Base-by-base conservation (phyloP, 805 yeast genomes). In the Kodamaea leandrae region DNA sequence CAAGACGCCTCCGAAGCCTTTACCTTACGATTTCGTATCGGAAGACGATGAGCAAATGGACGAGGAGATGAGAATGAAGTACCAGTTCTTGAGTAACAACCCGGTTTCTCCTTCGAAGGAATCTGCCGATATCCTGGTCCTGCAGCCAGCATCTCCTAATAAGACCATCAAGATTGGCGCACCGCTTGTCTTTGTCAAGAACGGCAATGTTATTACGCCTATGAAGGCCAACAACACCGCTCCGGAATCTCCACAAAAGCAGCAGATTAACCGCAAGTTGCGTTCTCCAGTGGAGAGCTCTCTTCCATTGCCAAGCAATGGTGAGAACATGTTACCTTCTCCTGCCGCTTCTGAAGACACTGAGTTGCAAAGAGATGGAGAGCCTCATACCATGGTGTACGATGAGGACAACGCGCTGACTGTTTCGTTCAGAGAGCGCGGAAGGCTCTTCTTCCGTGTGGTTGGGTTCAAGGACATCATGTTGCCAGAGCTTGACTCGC, bases 361-460 rank as follows among this genome's bases (percentile, higher is more conserved):
- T 25, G 38, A 35, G 5, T 14, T 16, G n/a, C 32, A 15, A 18
- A 18, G 20, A 3, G 15, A 29, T 4, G 33, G 15, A 17, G 23
- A 18, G 19, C 19, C 33, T 6, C 20, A 33, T 14, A 32, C 25
- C 19, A 25, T 33, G 4, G 43, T 20, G 16, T 18, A 20, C 37
- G 29, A 35, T 19, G 42, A 32, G 21, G 41, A 34, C 24, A 16
- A 39, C n/a, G 36, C 41, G 12, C 17, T 33, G 20, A 25, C n/a
- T 4, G 36, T 41, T 5, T 36, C 47, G 2, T 16, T 42, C 3
- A 44, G 41, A 12, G 78, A 76, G 43, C 60, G 77, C 38, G 88
- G 87, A 8, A 65, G 78, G 23, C 54, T 81, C 6, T 82, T 80
- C 57, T 52, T 82, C 29, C 60, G 75, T 33, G 61, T 82, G 10